Percentiles rank a stretch among this genome's conserved stretches.
These are phyloP conservation scores for Coniella lustricola DNA, from an alignment of 2,329 filamentous ascomycete species.

Conservation along the genomic window DNA sequence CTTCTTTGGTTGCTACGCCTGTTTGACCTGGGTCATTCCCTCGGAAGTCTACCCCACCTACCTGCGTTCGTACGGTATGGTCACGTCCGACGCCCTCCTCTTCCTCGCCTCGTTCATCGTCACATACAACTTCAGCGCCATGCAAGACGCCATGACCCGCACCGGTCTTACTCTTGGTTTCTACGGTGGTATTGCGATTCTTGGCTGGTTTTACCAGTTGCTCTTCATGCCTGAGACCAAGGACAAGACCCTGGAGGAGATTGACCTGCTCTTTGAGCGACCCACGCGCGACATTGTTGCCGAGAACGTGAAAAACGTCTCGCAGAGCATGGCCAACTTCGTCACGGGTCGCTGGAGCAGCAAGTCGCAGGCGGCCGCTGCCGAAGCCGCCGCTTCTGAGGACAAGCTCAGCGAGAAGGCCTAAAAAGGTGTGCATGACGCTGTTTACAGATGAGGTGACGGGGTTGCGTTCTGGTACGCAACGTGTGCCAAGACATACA, in stretches of 20 bases:
- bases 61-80: constrained; percentile 67
- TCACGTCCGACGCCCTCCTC: constrained; percentile 58
- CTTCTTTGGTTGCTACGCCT: constrained; percentile 61
- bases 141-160: constrained; percentile 60
- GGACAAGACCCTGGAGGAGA: constrained; percentile 62
- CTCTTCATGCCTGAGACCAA: constrained; percentile 73
- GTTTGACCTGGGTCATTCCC: constrained; percentile 59
- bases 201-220: constrained; percentile 67
- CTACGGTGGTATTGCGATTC: constrained; percentile 64
- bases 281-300: constrained; percentile 56
- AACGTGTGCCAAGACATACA: too few species aligned
- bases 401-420: constrained; percentile 15
- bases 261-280: constrained; percentile 58
- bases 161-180: constrained; percentile 64
- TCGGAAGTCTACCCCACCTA: constrained; percentile 68
- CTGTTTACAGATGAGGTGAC: too few species aligned
- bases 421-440: neutral
- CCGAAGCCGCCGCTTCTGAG: neutral
- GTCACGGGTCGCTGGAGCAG: constrained; percentile 10
- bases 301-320: constrained; percentile 42
- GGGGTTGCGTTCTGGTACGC: too few species aligned
- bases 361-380: constrained; percentile 6
- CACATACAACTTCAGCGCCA: constrained; percentile 67
- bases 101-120: constrained; percentile 68
- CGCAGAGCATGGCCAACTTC: constrained; percentile 11